Evolutionary conservation across 345 rosid species (phyloP).

Genomic region (Eucalyptus erythrocorys): DNA sequence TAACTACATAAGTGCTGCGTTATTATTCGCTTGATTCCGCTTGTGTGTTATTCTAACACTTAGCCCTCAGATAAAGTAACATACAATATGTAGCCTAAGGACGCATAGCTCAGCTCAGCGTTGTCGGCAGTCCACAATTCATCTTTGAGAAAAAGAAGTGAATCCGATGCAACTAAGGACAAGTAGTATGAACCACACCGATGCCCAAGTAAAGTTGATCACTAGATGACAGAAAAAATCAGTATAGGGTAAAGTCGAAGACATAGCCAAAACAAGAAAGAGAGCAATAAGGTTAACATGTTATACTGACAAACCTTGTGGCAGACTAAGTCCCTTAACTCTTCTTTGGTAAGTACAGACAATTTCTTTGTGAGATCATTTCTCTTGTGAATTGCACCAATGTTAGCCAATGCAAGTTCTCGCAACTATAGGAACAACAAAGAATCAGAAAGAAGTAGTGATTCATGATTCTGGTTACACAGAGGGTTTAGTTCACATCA

Average conservation of each 20-base stretch:
- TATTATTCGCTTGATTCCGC: neutral
- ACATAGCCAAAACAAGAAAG: neutral
- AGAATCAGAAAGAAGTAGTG: neutral
- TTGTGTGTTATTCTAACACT: neutral
- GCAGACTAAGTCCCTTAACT: constrained; percentile 88
- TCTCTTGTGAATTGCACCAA: constrained; percentile 80
- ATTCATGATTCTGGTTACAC: too few species aligned
- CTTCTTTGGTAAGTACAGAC: constrained; percentile 65
- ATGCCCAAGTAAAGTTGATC: neutral
- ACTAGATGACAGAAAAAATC: neutral
- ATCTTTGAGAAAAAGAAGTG: neutral
- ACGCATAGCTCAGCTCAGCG: neutral
- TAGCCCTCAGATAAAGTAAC: neutral
- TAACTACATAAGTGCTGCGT: neutral
- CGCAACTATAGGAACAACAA: constrained; percentile 40
- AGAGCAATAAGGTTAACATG: neutral
- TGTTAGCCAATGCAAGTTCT: constrained; percentile 81
- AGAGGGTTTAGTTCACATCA: too few species aligned
- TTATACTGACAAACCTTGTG: constrained; percentile 46
- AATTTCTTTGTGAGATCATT: constrained; percentile 82
- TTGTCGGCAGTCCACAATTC: neutral
- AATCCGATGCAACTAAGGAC: neutral
- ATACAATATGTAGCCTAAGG: neutral
- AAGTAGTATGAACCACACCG: neutral
- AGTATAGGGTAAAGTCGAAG: neutral